Base-by-base conservation (phyloP, 495 filamentous ascomycete genomes). In the Lasiosphaeris hirsuta region DNA sequence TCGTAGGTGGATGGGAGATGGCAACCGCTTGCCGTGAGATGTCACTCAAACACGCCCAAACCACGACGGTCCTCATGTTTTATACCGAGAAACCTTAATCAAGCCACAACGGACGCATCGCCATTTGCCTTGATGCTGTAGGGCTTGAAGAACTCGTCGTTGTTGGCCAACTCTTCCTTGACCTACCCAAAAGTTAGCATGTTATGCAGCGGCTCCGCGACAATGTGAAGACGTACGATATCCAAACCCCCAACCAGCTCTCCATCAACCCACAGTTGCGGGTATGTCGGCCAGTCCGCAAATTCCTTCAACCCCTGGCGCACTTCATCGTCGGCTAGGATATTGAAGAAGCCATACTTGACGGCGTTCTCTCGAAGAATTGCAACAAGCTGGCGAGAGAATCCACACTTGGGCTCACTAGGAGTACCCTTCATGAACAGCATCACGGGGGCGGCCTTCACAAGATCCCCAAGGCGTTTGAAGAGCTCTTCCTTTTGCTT, bases 301-400 rank as follows among this genome's bases (percentile, higher is more conserved):
- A 87, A 96, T 69, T 88, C 85, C 81, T 97, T 99, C 64, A 99
- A 72, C 5, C 94, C 94, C 75, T 97, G 92, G 38, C 94, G 81
- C 14, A 99, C 95, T 62, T 97, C 94, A 65, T 99, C 94, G 72
- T 99, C 94, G 60, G 94, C 94, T 52, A 99, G 74, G 60, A 96
- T 97, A 67, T 99, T 97, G 75, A 99, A 99, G 80, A 97, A 97
- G 7, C 94, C 95, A 72, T 97, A 99, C 68, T 93, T 88, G 38
- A 99, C 87, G 49, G 87, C 86, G 57, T 86, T 84, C 76, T 96
- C 92, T 55, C 94, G 84, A 55, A 97, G 75, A 37, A 97, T 78
- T 2, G 78, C 84, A 13, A 97, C 95, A 38, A 96, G 69, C 74
- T 96, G 90, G 51, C 92, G 81, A 60, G 89, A 94, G 76, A 97